Base-by-base conservation (phyloP, 768 basidiomycete species). In the Phaeolepiota aurea region DNA sequence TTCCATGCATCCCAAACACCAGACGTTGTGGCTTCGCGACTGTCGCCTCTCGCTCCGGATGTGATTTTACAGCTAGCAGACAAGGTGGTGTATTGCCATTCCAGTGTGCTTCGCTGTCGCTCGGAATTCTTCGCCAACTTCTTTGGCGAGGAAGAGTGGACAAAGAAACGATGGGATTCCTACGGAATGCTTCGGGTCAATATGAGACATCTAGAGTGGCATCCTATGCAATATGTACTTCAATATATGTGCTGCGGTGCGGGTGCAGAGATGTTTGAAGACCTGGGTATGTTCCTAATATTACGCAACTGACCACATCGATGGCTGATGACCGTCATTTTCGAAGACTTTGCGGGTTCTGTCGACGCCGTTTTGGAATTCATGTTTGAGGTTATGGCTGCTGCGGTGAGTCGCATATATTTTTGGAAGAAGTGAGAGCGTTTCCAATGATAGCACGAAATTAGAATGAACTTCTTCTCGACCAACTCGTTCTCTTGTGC, bases 391-490 rank as follows among this genome's bases (percentile, higher is more conserved):
- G 80, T 97, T 12, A 76, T 96, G 59, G 81, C 82, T 23, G 82
- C 78, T 13, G 89, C 92, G 23, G 90, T 92, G 55, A 56, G 76
- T 65, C 20, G 1, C 12, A 4, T 44, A 16, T 11, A 19, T 28
- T 32, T 14, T 9, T 10, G 15, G 3, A 12, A 10, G n/a, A 18
- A 9, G 1, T 4, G 25, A 14, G 12, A 7, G 20, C 14, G 3
- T 35, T n/a, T n/a, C n/a, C n/a, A n/a, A 28, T 28, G 25, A 7
- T 28, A n/a, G n/a, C 12, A 20, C 39, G 20, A 25, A 50, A 37
- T 2, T 15, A 93, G 84, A 92, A 85, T 47, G 91, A 98, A 59
- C 63, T 98, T 2, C 72, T 96, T 5, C 66, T 97, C n/a, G 87
- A 88, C 52, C 79, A 82, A 14, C 74, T 98, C 14, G 74, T 89